Evolutionary conservation across 2,329 filamentous ascomycete genomes (phyloP), one percentile per base, ranked within the genome.

Genomic region (Myrmaecium sp.): DNA sequence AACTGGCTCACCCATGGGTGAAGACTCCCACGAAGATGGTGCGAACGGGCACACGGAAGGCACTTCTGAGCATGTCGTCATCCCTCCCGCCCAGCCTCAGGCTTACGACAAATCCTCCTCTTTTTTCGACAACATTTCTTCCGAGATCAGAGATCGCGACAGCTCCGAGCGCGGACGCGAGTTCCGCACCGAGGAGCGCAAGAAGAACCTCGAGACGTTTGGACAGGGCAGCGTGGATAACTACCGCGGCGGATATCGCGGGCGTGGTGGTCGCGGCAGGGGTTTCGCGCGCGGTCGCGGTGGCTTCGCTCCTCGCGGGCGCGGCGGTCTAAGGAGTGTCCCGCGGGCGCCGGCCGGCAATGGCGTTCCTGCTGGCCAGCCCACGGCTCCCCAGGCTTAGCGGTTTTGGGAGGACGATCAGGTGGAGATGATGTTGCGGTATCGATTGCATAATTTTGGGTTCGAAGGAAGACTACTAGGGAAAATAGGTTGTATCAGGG

Each of bases 121-220:
- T 2, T 98, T 98, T 63, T 98, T 98, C 46, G 89, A 98, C 55
- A 94, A 98, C 52, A 94, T 98, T 36, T 92, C 82, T 1, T 92
- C 81, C 38, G 89, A 98, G 49, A 68, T 80, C 34, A 91, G 79
- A 51, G 89, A 98, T 37, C 72, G 89, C 22, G 73, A 80, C 27
- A 80, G 86, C 34, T 74, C 73, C 20, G 62, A 52, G 17, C 47
- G 61, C 21, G 66, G 65, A 4, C 66, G 70, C 35, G 82, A 92
- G 49, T 91, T 89, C 72, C 74, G 89, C 28, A 76, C 74, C 20
- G 83, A 95, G 51, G 89, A 95, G 50, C 80, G 92, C 49, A 82
- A 76, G 51, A 83, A 82, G 58, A 42, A 95, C 49, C 79, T 98
- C 46, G 89, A 98, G 57, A 98, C 89, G 0, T 98, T 98, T 40